Percentiles rank a stretch among this genome's conserved stretches.
These are phyloP conservation scores for Suillus ampliporus DNA, from an alignment of 768 basidiomycete species.

Conservation along the genomic window DNA sequence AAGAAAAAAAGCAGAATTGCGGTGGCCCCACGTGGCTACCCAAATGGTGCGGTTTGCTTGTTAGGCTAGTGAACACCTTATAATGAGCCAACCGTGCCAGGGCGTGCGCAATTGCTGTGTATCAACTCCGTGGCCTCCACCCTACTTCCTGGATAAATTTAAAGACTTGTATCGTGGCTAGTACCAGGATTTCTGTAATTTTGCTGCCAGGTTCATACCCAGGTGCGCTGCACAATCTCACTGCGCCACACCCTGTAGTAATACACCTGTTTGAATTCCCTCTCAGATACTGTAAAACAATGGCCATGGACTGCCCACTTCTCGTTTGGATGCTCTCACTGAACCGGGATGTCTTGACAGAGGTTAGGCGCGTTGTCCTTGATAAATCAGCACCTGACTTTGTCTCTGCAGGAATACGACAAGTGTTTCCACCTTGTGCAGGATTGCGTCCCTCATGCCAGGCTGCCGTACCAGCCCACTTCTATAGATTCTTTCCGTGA, in stretches of 20 bases:
- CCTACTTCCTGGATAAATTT: constrained; percentile 8
- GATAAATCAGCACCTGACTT: constrained; percentile 12
- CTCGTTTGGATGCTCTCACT: constrained; percentile 83
- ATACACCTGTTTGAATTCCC: not conserved
- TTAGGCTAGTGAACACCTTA: constrained; percentile 29
- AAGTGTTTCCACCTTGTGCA: constrained; percentile 64
- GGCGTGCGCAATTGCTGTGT: constrained; percentile 11
- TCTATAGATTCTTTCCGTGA: constrained; percentile 72
- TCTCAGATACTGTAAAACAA: constrained; percentile 5
- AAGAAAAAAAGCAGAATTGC: constrained; percentile 14
- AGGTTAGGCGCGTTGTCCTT: constrained; percentile 43
- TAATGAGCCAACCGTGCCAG: constrained; percentile 26
- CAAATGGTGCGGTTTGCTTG: constrained; percentile 33
- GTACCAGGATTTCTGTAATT: constrained; percentile 7
- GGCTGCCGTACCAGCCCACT: constrained; percentile 57
- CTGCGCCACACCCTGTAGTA: not conserved
- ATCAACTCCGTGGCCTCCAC: constrained; percentile 9
- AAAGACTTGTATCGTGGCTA: constrained; percentile 8
- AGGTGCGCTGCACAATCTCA: constrained; percentile 9
- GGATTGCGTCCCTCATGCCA: constrained; percentile 63
- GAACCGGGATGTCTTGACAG: constrained; percentile 72
- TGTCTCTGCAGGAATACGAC: constrained; percentile 67
- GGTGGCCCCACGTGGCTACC: constrained; percentile 32
- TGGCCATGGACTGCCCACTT: constrained; percentile 62
- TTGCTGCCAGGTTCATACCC: constrained; percentile 11